These are phyloP conservation scores for Aspergillus campestris DNA, from an alignment of 495 filamentous ascomycete genomes.

Conservation along the genomic window DNA sequence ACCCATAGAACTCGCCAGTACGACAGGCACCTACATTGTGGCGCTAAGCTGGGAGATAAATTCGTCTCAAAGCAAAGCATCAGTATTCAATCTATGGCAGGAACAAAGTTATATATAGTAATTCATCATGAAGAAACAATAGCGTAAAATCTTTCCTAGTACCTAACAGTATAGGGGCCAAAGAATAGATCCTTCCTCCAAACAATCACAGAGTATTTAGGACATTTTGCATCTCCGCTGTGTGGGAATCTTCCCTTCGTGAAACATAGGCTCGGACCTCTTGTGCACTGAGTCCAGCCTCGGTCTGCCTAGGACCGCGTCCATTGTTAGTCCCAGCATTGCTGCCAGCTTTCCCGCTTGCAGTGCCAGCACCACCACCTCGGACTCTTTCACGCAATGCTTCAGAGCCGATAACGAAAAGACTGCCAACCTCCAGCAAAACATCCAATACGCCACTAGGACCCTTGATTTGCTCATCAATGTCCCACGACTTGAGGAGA, in stretches of 20 bases:
- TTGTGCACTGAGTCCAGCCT: conserved; percentile 49
- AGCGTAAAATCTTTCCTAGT: too few relatives aligned
- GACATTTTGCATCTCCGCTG: conserved; percentile 71
- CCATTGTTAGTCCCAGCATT: conserved; percentile 11
- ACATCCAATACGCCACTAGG: conserved; percentile 69
- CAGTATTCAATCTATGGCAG: too few relatives aligned
- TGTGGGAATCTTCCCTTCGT: conserved; percentile 72
- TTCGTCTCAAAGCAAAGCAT: too few relatives aligned
- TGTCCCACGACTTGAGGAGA: conserved; percentile 69
- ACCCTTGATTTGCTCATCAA: conserved; percentile 49
- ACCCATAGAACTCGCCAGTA: too few relatives aligned
- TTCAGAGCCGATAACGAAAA: conserved; percentile 92
- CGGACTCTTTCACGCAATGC: conserved; percentile 75
- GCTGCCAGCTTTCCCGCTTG: conserved; percentile 13
- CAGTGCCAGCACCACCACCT: conserved; percentile 29
- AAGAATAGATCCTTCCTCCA: background rate
- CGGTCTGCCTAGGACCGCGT: conserved; percentile 24
- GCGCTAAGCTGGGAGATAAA: too few relatives aligned
- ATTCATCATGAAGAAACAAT: too few relatives aligned
- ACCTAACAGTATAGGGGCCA: background rate
- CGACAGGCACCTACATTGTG: too few relatives aligned
- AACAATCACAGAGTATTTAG: conserved; percentile 46
- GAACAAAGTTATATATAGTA: too few relatives aligned
- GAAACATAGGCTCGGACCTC: conserved; percentile 80
- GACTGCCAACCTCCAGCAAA: conserved; percentile 84